Base-by-base conservation (phyloP, 2,329 filamentous ascomycete species). In the Pestalotiopsis sp. region DNA sequence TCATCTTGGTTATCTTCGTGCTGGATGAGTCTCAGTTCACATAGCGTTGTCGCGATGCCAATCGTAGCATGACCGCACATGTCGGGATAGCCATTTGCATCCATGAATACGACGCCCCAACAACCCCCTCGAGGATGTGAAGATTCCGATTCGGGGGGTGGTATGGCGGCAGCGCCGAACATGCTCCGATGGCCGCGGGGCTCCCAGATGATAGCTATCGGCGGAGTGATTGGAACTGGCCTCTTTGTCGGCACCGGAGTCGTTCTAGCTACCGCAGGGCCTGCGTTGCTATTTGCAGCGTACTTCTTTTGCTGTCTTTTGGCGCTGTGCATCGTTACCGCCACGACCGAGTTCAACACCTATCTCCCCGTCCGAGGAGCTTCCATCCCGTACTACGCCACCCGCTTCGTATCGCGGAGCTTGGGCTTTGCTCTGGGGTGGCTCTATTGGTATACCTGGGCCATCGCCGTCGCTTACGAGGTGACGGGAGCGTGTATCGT, bases 241-340 rank as follows among this genome's bases (percentile, higher is more conserved):
- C 76, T 84, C 41, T 84, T 84, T 69, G 80, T 84, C 64, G 81
- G 82, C 64, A 81, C 80, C 5, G 69, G 67, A 39, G 45, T 65
- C 41, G 61, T 55, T 14, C 65, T 70, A 14, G 69, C 70, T 27
- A 70, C 67, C 14, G 74, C 72, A 14, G 74, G 75, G 0, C 72
- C 74, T 61, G 81, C 81, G 25, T 77, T 76, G 55, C 78, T 83
- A 4, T 73, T 85, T 14, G 78, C 85, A 45, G 79, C 81, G 14
- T 85, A 84, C 70, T 74, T 80, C 45, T 80, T 84, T 59, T 80
- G 87, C 67, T 85, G 85, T 60, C 79, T 85, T 12, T 81, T 88
- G 66, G 83, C 88, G 55, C 88, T 81, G 76, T 84, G 83, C 23
- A 85, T 88, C 70, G 88, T 88, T 81, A 76, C 78, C 57, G 74